Evolutionary conservation across 2,329 filamentous ascomycete genomes (phyloP).

Genomic region (Aspergillus transmontanensis): DNA sequence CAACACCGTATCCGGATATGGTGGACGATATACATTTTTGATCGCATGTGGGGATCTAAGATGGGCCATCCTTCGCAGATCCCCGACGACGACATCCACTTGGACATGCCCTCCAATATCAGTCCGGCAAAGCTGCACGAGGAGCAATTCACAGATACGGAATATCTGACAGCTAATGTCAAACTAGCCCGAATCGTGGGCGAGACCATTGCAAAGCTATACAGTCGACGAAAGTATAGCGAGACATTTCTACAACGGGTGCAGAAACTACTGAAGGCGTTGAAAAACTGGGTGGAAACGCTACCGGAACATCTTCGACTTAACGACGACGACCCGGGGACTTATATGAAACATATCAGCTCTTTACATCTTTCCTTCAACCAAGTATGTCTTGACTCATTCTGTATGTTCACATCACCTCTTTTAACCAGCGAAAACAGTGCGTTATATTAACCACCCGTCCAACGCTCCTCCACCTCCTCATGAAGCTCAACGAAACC

Average conservation of each 20-base stretch:
- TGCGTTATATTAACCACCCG: constrained; percentile 45
- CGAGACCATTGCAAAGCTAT: constrained; percentile 38
- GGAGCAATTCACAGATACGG: constrained; percentile 41
- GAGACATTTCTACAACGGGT: constrained; percentile 44
- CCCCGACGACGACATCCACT: constrained; percentile 51
- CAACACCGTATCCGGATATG: constrained; percentile 41
- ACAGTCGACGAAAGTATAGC: constrained; percentile 39
- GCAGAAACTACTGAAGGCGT: constrained; percentile 41
- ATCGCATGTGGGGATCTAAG: constrained; percentile 53
- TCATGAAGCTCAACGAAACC: constrained; percentile 35
- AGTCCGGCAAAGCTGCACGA: constrained; percentile 33
- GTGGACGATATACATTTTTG: constrained; percentile 45
- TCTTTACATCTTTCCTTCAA: constrained; percentile 44
- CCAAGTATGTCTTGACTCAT: constrained; percentile 19
- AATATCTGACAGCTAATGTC: constrained; percentile 41
- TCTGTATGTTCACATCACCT: not conserved
- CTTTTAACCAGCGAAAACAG: constrained; percentile 13
- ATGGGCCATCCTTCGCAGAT: constrained; percentile 54
- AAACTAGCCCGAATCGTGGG: constrained; percentile 41
- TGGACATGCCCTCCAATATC: constrained; percentile 40
- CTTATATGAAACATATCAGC: constrained; percentile 35
- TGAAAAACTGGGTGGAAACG: constrained; percentile 43
- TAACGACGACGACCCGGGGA: constrained; percentile 34
- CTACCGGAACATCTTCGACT: constrained; percentile 38
- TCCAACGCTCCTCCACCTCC: constrained; percentile 42